Evolutionary conservation across 345 rosid species (phyloP), one percentile per base, ranked within the genome.

Genomic region (Erysimum cheiranthoides): DNA sequence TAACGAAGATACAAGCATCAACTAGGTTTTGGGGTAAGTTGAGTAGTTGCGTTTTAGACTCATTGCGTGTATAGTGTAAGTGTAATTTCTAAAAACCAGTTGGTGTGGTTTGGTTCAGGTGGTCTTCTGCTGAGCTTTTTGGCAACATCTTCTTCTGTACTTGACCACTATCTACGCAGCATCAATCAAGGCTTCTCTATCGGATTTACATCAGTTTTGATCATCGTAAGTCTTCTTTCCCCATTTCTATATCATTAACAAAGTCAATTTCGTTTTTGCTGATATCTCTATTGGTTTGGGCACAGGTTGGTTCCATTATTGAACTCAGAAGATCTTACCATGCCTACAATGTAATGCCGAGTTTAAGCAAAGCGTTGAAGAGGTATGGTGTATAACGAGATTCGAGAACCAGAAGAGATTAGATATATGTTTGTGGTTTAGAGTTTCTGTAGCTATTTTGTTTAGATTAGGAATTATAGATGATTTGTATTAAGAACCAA

Each of bases 271-370:
- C 5, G 1, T 32, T 38, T 61, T 12, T 7, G 40, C 18, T 78
- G 14, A 58, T 12, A 42, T 61, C 8, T 43, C 31, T 45, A 28
- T 45, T 61, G 60, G 60, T 6, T 25, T 32, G 50, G 21, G 28
- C 70, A 39, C 82, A 94, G 96, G 98, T 94, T 83, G 98, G 98
- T 59, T 94, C 98, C 31, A 92, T 94, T 59, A 92, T 94, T 59
- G 97, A 94, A 76, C 89, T 94, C 42, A 85, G 98, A 86, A 85
- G 98, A 83, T 94, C 98, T 66, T 92, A 94, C 75, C 92, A 90
- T 77, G 98, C 98, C 59, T 94, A 92, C 79, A 94, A 92, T 50
- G 97, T 94, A 46, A 92, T 94, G 98, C 97, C 96, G 47, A 86
- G 90, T 81, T 85, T 94, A 80, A 92, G 95, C 85, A 90, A 92